Evolutionary conservation across 2,329 filamentous ascomycete species (phyloP), one percentile per base, ranked within the genome.

Genomic region (Falciphora oryzae): DNA sequence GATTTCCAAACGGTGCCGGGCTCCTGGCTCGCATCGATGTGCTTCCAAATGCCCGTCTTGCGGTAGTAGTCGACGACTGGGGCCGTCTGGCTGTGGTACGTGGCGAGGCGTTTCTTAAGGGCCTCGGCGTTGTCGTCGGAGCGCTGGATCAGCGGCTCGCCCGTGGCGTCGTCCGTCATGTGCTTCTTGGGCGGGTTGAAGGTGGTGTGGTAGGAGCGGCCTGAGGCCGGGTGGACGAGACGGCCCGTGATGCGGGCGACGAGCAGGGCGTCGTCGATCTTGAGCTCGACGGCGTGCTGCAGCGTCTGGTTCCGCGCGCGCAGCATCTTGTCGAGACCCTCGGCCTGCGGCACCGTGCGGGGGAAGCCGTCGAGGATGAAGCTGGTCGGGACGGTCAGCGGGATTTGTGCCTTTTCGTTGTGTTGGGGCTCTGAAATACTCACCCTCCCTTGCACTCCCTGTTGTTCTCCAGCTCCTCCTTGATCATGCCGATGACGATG

Each of bases 401-500:
- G 31, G 22, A 22, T 25, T 29, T 31, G 4, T 14, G 32, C 7
- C 13, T 22, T 64, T 59, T 56, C n/a, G 18, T 29, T 59, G 18
- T 35, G 3, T 28, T 14, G 35, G 59, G 38, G n/a, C 14, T 18
- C 31, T 27, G 25, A 22, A 4, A 38, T 18, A 44, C 86, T 71
- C 84, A 97, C 94, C 95, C 95, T 80, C 94, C 94, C 83, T 91
- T 91, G 87, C 95, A 99, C 82, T 99, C 94, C 74, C 86, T 80
- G 83, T 99, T 99, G 80, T 85, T 90, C 74, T 96, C 91, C 63
- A 99, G 86, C 85, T 99, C 94, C 77, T 89, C 91, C 87, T 95
- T 94, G 83, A 99, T 99, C 95, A 99, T 99, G 80, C 94, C 93
- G 78, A 99, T 91, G 86, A 99, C 94, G 76, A 99, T 99, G 76